phyloP scores from a whole-genome alignment of 2,329 filamentous ascomycete genomes.

The Emmonsia crescens region DNA sequence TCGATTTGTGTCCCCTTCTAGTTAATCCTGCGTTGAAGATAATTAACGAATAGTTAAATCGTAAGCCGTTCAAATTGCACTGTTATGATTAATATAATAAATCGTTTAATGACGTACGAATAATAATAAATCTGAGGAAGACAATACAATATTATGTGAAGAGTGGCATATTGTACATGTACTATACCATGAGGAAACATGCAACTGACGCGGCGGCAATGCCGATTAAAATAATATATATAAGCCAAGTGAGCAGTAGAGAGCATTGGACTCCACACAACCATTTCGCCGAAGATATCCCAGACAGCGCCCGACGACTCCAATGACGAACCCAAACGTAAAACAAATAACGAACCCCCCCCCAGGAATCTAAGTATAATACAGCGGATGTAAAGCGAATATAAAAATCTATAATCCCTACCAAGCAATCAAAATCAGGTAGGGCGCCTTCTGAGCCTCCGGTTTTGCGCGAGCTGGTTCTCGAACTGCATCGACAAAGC shows the following conservation, averaged over 20 bases:
- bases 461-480: conserved; percentile 11
- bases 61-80: not conserved
- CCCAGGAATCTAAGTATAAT: not conserved
- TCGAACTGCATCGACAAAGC: conserved; percentile 9
- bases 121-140: not conserved
- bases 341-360: not conserved
- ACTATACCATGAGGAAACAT: not conserved
- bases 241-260: not conserved
- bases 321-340: not conserved
- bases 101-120: not conserved
- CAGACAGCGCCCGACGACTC: not conserved
- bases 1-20: not conserved
- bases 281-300: not conserved
- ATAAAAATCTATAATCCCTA: not conserved
- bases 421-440: not conserved
- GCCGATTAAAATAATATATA: not conserved
- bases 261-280: not conserved
- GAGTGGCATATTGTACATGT: not conserved
- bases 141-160: not conserved
- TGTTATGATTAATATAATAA: not conserved
- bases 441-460: not conserved
- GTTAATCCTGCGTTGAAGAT: not conserved
- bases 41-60: not conserved
- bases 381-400: not conserved
- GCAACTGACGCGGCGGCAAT: not conserved